Conservation (phyloP, 345 rosid species). For the Arabidopsis arenosa region DNA sequence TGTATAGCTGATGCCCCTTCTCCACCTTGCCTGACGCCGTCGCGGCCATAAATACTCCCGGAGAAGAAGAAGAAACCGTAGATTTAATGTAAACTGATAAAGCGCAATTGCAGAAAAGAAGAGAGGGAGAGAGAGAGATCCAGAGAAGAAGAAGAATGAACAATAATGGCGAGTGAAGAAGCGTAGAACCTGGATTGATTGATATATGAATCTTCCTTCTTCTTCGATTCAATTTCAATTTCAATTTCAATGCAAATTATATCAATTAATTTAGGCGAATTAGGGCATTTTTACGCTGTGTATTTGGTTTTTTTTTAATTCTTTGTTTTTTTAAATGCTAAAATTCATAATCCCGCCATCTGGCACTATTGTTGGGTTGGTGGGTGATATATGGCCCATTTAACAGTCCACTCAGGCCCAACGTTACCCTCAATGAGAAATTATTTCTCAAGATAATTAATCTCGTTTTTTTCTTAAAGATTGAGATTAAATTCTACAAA, state of each 20-base stretch:
- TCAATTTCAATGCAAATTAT: background rate
- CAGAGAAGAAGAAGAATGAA: constrained; percentile 2
- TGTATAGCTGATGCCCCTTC: constrained; percentile 81
- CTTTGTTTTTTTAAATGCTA: too few relatives aligned
- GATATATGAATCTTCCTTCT: background rate
- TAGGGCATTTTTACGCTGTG: background rate
- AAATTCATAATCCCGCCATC: constrained; percentile 16
- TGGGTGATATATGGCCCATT: constrained; percentile 15
- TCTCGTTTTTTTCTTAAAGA: too few relatives aligned
- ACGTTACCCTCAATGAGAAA: too few relatives aligned
- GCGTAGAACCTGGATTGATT: constrained; percentile 1
- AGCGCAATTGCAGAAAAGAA: too few relatives aligned
- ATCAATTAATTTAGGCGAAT: background rate
- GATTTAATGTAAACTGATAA: background rate
- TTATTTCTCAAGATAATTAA: too few relatives aligned
- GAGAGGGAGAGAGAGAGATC: constrained; percentile 20
- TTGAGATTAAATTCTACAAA: too few relatives aligned
- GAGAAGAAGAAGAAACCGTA: constrained; percentile 1
- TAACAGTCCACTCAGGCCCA: constrained; percentile 17
- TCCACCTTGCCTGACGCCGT: constrained; percentile 69
- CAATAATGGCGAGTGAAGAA: constrained; percentile 19
- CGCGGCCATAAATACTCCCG: constrained; percentile 51
- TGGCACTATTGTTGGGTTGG: constrained; percentile 10
- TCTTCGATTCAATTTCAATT: background rate
- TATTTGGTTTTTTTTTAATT: background rate